Conservation (phyloP, 352 stramenopile genomes). For the Pythium folliculosum region DNA sequence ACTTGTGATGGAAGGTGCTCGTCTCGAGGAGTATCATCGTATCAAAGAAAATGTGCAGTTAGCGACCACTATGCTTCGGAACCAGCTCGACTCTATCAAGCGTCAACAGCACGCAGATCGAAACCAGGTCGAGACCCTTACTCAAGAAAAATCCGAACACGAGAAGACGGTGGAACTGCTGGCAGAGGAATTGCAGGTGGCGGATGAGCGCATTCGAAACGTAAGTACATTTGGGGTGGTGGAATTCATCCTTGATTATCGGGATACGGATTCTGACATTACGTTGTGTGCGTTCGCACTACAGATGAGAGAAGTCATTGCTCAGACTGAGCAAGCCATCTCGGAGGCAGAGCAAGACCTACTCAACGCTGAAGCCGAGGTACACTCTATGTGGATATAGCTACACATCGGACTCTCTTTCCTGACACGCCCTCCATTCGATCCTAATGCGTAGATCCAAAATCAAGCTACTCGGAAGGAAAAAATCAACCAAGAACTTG, state of each 20-base stretch:
- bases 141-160: constrained; percentile 73
- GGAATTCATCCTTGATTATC: neutral
- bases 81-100: constrained; percentile 68
- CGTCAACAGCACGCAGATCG: constrained; percentile 66
- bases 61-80: constrained; percentile 72
- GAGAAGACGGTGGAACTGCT: constrained; percentile 67
- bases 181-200: constrained; percentile 56
- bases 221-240: constrained; percentile 31
- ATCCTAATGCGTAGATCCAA: constrained; percentile 37
- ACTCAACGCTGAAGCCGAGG: constrained; percentile 57
- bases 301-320: constrained; percentile 75
- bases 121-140: constrained; percentile 72
- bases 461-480: constrained; percentile 61
- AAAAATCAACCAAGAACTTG: constrained; percentile 62
- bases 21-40: constrained; percentile 82
- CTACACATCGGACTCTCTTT: neutral
- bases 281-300: neutral
- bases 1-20: constrained; percentile 60
- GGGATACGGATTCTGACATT: neutral
- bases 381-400: constrained; percentile 24
- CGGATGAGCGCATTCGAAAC: constrained; percentile 64
- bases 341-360: constrained; percentile 50
- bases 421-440: neutral
- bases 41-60: constrained; percentile 77
- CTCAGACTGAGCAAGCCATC: constrained; percentile 60